Percentiles rank a stretch among this genome's conserved stretches.
Evolutionary conservation across 345 rosid species (phyloP).

Genomic region (Hypericum perforatum): DNA sequence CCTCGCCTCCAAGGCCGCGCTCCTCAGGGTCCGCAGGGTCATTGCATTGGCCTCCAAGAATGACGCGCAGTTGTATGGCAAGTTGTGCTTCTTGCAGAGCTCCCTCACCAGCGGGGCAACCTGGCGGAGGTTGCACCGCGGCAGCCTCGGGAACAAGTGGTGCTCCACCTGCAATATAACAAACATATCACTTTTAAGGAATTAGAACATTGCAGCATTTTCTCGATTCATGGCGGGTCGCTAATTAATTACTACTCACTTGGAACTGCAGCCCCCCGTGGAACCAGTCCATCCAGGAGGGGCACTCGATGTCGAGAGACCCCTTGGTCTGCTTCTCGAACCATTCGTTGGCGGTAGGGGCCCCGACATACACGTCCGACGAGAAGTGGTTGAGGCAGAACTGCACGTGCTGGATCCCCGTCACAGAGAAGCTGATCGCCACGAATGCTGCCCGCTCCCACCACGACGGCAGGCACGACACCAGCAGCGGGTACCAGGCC

Average conservation of each 20-base stretch:
- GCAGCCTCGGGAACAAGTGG: conserved; percentile 57
- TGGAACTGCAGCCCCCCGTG: conserved; percentile 73
- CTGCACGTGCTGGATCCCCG: conserved; percentile 49
- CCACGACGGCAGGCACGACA: conserved; percentile 45
- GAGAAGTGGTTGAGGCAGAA: conserved; percentile 56
- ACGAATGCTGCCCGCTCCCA: conserved; percentile 45
- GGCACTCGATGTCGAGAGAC: conserved; percentile 34
- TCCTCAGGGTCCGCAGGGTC: conserved; percentile 27
- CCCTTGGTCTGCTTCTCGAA: conserved; percentile 43
- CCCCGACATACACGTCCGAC: conserved; percentile 38
- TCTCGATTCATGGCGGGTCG: too few relatives aligned
- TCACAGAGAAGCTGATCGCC: conserved; percentile 29
- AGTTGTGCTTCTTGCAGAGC: conserved; percentile 47
- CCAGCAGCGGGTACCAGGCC: conserved; percentile 48
- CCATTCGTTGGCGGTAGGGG: conserved; percentile 39
- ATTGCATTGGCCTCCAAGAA: conserved; percentile 41
- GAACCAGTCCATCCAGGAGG: conserved; percentile 75
- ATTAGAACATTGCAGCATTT: too few relatives aligned
- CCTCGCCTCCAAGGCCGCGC: conserved; percentile 49
- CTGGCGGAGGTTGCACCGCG: conserved; percentile 38
- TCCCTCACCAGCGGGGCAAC: conserved; percentile 39
- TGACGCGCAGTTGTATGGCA: conserved; percentile 32
- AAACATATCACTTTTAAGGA: too few relatives aligned
- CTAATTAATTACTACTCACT: too few relatives aligned
- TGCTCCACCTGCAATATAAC: conserved; percentile 34